Evolutionary conservation across 1,139 yeast species (phyloP), one percentile per base, ranked within the genome.

Genomic region (Sporopachydermia cereana): DNA sequence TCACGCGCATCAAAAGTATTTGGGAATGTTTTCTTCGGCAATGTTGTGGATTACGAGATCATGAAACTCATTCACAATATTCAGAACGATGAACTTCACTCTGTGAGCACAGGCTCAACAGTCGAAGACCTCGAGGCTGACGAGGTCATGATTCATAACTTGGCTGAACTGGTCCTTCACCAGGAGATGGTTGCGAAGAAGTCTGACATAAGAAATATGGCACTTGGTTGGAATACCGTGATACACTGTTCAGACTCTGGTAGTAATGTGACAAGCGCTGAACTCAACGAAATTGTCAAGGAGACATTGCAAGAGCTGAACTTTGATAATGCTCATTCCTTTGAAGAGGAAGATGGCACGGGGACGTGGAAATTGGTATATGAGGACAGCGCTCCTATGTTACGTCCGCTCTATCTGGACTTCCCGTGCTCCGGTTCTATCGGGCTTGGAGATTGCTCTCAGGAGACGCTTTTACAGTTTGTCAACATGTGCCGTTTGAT

Each of bases 391-490:
- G 41, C 42, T 18, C 48, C 57, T 39, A 50, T 62, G 3, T 49
- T 62, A 14, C 58, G 61, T 44, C 48, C 58, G 44, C 54, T 67
- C 24, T 61, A 69, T 2, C 58, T 85, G 16, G 76, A 76, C 44
- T 85, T 86, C 58, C 96, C 96, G 1, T 82, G 95, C 1, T 79
- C 95, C 0, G 95, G 95, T 0, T 76, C 88, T 0, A 66, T 84
- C 23, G 84, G 88, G 0, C 63, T 84, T 43, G 89, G 89, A 2
- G 85, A 80, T 56, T 41, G 42, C 36, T 5, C 24, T 27, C 42
- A 41, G 42, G 42, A 41, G 9, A 41, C 25, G 7, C 16, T 41
- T 9, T 16, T 27, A 16, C 25, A 21, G 20, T 5, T 41, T 34
- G 48, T 58, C 23, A 55, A 54, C 27, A 46, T 61, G 42, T 61